Evolutionary conservation across 2,329 filamentous ascomycete species (phyloP).

Genomic region (Chalaropsis thielavioides): DNA sequence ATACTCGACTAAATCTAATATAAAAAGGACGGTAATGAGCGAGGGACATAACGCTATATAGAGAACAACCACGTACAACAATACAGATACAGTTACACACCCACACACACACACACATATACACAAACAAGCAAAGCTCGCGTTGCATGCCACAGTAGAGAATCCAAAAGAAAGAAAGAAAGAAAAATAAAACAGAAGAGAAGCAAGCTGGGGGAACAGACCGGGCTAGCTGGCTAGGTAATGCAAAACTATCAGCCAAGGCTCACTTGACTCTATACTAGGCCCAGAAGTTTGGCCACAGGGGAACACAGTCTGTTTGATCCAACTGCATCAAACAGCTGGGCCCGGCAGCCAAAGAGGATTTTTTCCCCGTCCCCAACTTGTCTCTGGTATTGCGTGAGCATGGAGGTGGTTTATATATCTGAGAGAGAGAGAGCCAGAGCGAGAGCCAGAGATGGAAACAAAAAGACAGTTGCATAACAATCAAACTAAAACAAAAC

Average conservation of each 20-base stretch:
- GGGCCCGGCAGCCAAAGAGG: background rate
- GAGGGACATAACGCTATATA: background rate
- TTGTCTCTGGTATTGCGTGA: background rate
- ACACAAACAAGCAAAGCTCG: background rate
- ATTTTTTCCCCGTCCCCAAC: background rate
- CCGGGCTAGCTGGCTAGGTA: too few relatives aligned
- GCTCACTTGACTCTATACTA: background rate
- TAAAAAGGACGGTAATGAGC: constrained; percentile 4
- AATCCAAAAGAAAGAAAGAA: background rate
- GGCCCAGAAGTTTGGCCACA: background rate
- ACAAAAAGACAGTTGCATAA: constrained; percentile 1
- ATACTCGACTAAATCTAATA: background rate
- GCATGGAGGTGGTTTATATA: constrained; percentile 9
- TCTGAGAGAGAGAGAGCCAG: constrained; percentile 10
- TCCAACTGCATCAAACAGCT: background rate
- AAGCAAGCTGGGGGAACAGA: too few relatives aligned
- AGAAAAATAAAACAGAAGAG: too few relatives aligned
- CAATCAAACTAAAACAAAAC: constrained; percentile 7
- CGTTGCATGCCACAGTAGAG: background rate
- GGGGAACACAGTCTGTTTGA: background rate
- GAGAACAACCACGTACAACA: background rate
- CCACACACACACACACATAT: background rate
- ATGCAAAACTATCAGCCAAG: background rate
- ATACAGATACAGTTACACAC: background rate
- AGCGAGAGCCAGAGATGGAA: too few relatives aligned